These are phyloP conservation scores for Solanum aculeatissimum DNA, from an alignment of 305 asterid genomes.

Conservation along the genomic window DNA sequence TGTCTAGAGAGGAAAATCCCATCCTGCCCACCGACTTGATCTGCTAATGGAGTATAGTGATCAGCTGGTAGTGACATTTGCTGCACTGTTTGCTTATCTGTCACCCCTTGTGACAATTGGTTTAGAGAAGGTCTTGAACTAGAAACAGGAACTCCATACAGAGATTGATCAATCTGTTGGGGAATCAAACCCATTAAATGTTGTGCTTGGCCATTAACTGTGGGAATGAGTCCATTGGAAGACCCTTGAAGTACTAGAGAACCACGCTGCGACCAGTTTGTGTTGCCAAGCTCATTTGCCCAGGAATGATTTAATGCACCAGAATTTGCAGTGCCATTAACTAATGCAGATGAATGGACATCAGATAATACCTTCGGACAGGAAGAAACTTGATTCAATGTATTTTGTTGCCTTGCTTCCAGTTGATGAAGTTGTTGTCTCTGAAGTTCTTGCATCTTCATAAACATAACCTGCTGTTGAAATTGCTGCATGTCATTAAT, in stretches of 20 bases:
- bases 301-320: constrained; percentile 33
- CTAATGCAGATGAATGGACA: constrained; percentile 30
- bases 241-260: constrained; percentile 51
- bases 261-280: constrained; percentile 57
- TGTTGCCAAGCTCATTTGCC: constrained; percentile 41
- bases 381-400: constrained; percentile 34
- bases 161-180: constrained; percentile 70
- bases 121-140: constrained; percentile 50
- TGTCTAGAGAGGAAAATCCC: constrained; percentile 34
- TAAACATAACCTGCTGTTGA: constrained; percentile 64
- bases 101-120: constrained; percentile 42
- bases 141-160: constrained; percentile 79
- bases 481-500: constrained; percentile 57
- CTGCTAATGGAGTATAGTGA: constrained; percentile 34
- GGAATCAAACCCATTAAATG: constrained; percentile 33
- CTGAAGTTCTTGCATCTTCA: constrained; percentile 89
- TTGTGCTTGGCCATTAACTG: constrained; percentile 42
- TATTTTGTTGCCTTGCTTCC: constrained; percentile 43
- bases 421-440: constrained; percentile 65
- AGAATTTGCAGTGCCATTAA: constrained; percentile 37
- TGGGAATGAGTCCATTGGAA: constrained; percentile 38
- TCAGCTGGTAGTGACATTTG: constrained; percentile 39
- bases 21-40: constrained; percentile 34
- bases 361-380: constrained; percentile 45
- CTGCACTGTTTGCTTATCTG: constrained; percentile 36